Base-by-base conservation (phyloP, 768 basidiomycete genomes). In the Boletus bicolor region DNA sequence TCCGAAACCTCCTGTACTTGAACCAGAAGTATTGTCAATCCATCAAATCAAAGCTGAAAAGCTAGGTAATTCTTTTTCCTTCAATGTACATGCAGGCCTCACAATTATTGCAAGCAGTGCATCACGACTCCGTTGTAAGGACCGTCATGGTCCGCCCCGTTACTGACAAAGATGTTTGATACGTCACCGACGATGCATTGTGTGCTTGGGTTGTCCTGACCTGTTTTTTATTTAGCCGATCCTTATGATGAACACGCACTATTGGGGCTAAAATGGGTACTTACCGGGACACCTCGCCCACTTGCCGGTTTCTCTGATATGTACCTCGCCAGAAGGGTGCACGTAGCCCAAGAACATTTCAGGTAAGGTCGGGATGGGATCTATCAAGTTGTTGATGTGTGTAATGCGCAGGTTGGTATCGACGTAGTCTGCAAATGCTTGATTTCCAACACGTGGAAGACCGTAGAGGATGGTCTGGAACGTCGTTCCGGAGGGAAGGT, bases 231-330 rank as follows among this genome's bases (percentile, higher is more conserved):
- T 35, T 49, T 19, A 10, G 3, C 26, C 10, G 15, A 14, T 7
- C 11, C 12, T 24, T 24, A 24, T 24, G 21, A 24, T 26, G 9
- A 37, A 10, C n/a, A 11, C 4, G 8, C 3, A 39, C 7, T n/a
- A 14, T 38, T 21, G 14, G 11, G 21, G 7, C 7, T 30, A 30
- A 30, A 30, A 30, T 30, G 28, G 28, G 28, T 12, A 6, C 64
- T 39, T 28, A 60, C 82, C 81, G 9, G 83, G 76, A 64, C 86
- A 88, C 19, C 68, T 54, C 35, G 74, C 64, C 85, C 85, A 87
- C n/a, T 68, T 63, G 0, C 70, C 73, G 5, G 67, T 70, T 38
- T 77, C 73, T 54, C 73, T 66, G 21, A 79, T 79, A 45, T 79
- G 77, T 3, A 73, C 65, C 55, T 79, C 78, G 1, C 77, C 75